Conservation (phyloP, 2,329 filamentous ascomycete species). For the Arthroderma sp. region DNA sequence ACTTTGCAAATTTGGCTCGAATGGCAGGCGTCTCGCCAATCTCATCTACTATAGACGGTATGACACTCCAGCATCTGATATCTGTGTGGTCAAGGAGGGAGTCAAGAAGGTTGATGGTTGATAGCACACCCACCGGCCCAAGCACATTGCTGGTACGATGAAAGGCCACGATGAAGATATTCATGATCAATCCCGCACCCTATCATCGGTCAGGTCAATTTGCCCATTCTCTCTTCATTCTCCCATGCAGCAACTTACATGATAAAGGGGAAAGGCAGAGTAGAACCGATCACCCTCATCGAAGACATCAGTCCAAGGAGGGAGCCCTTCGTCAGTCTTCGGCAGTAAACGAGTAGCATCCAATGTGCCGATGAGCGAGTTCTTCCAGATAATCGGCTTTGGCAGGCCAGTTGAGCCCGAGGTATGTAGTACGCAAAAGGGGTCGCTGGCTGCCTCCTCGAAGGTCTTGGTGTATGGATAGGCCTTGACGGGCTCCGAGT, state of each 20-base stretch:
- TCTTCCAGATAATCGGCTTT: slow-evolving; percentile 2
- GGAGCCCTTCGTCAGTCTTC: not conserved
- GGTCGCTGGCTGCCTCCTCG: not conserved
- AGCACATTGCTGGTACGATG: not conserved
- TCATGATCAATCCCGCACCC: slow-evolving; percentile 5
- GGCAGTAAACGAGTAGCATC: not conserved
- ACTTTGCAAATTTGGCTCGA: not conserved
- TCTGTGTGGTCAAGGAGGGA: not conserved
- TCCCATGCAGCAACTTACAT: too few species aligned
- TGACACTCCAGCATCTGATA: slow-evolving; percentile 3
- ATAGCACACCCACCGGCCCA: not conserved
- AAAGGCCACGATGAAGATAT: slow-evolving; percentile 2
- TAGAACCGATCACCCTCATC: slow-evolving; percentile 2
- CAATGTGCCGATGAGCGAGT: slow-evolving; percentile 3
- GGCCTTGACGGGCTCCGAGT: not conserved
- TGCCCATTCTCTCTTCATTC: too few species aligned
- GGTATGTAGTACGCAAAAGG: slow-evolving; percentile 3
- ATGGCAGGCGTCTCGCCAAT: slow-evolving; percentile 1
- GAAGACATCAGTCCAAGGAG: slow-evolving; percentile 4
- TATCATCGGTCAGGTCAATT: too few species aligned
- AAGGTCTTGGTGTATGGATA: not conserved
- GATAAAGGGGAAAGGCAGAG: slow-evolving; percentile 2
- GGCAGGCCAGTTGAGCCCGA: not conserved
- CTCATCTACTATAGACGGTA: slow-evolving; percentile 1
- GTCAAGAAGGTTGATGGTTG: slow-evolving; percentile 2